A percentile compares a stretch with the other conserved stretches of the same genome.
These are phyloP conservation scores for Corynespora cassiicola DNA, from an alignment of 2,329 filamentous ascomycete genomes.

Conservation along the genomic window DNA sequence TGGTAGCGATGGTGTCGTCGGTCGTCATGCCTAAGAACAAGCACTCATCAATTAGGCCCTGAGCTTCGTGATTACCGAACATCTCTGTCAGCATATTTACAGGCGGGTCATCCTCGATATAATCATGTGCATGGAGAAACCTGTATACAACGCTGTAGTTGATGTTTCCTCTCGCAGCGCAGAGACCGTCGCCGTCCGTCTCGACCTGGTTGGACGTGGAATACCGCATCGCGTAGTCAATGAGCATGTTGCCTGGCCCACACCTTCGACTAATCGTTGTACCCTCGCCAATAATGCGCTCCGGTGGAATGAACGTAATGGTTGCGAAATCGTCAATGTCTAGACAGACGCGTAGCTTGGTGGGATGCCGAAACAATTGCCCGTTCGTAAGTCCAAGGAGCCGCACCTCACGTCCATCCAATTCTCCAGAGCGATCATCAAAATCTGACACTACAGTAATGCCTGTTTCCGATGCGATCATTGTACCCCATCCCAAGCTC, in stretches of 20 bases:
- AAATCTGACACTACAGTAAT: conserved; percentile 67
- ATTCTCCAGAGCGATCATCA: too few relatives aligned
- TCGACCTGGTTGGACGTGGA: conserved; percentile 59
- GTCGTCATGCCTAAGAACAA: conserved; percentile 52
- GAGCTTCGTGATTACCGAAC: conserved; percentile 63
- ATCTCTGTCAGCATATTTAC: conserved; percentile 67
- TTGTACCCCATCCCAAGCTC: conserved; percentile 62
- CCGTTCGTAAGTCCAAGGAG: too few relatives aligned
- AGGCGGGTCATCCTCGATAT: conserved; percentile 59
- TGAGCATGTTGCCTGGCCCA: conserved; percentile 63
- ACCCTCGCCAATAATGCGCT: conserved; percentile 46
- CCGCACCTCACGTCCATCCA: conserved; percentile 63
- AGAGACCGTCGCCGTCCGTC: conserved; percentile 60
- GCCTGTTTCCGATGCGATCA: conserved; percentile 62
- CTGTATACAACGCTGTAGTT: conserved; percentile 60
- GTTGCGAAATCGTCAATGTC: conserved; percentile 69
- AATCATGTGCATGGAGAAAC: conserved; percentile 55
- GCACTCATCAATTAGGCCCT: conserved; percentile 58
- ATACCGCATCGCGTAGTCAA: conserved; percentile 63
- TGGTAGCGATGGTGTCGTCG: conserved; percentile 63
- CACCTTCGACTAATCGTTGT: conserved; percentile 61
- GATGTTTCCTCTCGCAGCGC: conserved; percentile 57
- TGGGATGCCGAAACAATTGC: conserved; percentile 65
- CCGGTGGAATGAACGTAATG: conserved; percentile 65
- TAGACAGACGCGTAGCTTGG: conserved; percentile 64